Percentiles rank a stretch among this genome's conserved stretches.
These are phyloP conservation scores for Rhodotorula sp. DNA, from an alignment of 1,284 basidiomycete species.

Conservation along the genomic window DNA sequence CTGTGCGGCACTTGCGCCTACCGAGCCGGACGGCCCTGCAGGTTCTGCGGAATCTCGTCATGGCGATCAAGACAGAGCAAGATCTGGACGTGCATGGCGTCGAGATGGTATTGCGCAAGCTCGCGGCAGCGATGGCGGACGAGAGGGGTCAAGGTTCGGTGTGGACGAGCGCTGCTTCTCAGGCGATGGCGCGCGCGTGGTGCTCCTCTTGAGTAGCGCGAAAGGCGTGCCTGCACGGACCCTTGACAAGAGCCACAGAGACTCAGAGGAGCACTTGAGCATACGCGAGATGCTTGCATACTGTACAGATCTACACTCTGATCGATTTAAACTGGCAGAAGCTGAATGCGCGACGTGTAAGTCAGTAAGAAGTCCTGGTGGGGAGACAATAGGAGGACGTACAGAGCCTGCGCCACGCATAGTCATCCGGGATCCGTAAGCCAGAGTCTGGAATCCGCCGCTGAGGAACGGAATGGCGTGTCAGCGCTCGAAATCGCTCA, in stretches of 20 bases:
- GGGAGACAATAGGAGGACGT: background rate
- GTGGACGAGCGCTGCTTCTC: background rate
- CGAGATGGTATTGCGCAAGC: background rate
- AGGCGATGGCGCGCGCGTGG: background rate
- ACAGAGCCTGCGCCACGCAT: constrained; percentile 34
- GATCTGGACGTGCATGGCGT: background rate
- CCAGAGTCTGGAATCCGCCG: constrained; percentile 35
- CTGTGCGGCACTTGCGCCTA: constrained; percentile 7
- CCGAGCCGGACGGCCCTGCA: constrained; percentile 7
- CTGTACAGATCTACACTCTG: background rate
- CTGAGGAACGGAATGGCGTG: constrained; percentile 2
- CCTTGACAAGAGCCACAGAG: background rate
- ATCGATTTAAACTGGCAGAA: background rate
- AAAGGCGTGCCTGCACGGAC: too few species aligned
- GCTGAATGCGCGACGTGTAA: background rate
- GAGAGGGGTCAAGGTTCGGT: background rate
- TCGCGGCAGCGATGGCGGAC: background rate
- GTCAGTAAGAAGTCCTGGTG: background rate
- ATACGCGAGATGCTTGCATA: background rate
- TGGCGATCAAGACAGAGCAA: background rate
- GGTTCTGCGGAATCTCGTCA: constrained; percentile 8
- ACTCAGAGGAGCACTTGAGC: background rate
- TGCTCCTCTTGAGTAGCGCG: background rate
- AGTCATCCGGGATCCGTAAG: constrained; percentile 37
- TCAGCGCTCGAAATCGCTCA: background rate